Percentiles rank a stretch among this genome's conserved stretches.
Conservation (phyloP, 1,284 basidiomycete genomes). For the Amylostereum chailletii region DNA sequence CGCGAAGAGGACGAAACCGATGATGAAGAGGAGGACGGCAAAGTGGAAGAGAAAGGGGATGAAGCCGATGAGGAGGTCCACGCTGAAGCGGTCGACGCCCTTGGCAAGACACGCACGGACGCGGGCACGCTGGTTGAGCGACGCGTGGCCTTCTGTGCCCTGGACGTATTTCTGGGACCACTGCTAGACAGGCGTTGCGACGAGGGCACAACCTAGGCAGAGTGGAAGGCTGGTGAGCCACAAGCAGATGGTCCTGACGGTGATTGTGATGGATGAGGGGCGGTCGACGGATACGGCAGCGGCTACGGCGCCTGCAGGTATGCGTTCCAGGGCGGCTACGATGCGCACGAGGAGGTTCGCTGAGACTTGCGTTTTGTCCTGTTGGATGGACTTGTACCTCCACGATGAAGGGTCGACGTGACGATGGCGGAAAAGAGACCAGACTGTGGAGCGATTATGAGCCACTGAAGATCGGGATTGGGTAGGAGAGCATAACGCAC, state of each 20-base stretch:
- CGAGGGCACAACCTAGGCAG: conserved; percentile 17
- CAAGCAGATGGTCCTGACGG: conserved; percentile 6
- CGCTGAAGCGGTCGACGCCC: conserved; percentile 25
- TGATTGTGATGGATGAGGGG: background rate
- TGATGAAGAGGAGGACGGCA: conserved; percentile 31
- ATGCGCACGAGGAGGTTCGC: too few relatives aligned
- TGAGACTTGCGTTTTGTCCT: too few relatives aligned
- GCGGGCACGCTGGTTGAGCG: conserved; percentile 27
- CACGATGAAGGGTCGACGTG: too few relatives aligned
- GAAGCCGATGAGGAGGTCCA: conserved; percentile 27
- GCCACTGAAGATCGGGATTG: background rate
- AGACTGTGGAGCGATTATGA: too few relatives aligned
- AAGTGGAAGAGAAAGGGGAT: conserved; percentile 32
- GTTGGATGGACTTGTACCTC: too few relatives aligned
- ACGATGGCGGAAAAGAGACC: too few relatives aligned
- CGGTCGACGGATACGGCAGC: background rate
- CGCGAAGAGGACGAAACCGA: conserved; percentile 29
- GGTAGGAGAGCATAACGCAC: background rate
- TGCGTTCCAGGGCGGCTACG: too few relatives aligned
- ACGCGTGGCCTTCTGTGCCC: conserved; percentile 22
- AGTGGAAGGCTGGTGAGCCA: conserved; percentile 24
- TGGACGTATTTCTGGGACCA: conserved; percentile 18
- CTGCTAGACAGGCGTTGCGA: conserved; percentile 17
- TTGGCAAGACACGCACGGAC: conserved; percentile 27
- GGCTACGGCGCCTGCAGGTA: too few relatives aligned